These are phyloP conservation scores for Terfezia claveryi DNA, from an alignment of 495 filamentous ascomycete species.

Conservation along the genomic window DNA sequence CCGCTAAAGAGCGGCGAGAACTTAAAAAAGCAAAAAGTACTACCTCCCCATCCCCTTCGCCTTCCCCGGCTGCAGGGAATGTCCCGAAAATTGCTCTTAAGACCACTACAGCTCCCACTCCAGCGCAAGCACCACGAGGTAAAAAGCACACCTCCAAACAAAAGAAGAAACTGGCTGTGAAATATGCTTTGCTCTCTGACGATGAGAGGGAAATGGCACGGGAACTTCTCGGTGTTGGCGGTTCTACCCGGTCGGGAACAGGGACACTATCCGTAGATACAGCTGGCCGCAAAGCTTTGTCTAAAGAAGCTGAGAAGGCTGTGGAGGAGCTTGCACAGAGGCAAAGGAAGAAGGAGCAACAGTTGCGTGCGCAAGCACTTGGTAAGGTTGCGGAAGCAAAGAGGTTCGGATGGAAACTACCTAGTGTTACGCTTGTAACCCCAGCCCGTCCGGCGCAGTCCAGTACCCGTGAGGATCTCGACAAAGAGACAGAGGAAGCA, in stretches of 20 bases:
- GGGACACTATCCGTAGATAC: too few species aligned
- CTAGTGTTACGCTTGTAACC: not conserved
- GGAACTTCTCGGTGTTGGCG: not conserved
- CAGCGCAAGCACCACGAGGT: constrained; percentile 13
- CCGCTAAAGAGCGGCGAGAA: constrained; percentile 29
- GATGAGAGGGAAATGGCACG: not conserved
- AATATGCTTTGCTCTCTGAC: not conserved
- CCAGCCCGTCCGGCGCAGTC: not conserved
- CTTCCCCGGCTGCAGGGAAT: constrained; percentile 7
- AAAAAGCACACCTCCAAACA: constrained; percentile 28
- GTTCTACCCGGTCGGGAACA: too few species aligned
- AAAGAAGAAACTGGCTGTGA: not conserved
- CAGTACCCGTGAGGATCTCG: constrained; percentile 25
- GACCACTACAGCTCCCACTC: not conserved
- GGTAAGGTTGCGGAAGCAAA: constrained; percentile 43
- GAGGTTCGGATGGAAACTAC: constrained; percentile 16
- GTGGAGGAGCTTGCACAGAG: constrained; percentile 35
- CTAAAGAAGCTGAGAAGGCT: too few species aligned
- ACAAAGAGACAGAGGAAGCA: constrained; percentile 25
- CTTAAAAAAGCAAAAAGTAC: constrained; percentile 26
- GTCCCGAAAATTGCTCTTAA: not conserved
- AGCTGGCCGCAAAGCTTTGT: too few species aligned
- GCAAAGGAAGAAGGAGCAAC: constrained; percentile 54
- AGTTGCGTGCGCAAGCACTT: constrained; percentile 42
- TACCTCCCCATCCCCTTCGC: constrained; percentile 7